Base-by-base conservation (phyloP, 129 eudicot genomes). In the sunflower (Helianthus annuus) region DNA sequence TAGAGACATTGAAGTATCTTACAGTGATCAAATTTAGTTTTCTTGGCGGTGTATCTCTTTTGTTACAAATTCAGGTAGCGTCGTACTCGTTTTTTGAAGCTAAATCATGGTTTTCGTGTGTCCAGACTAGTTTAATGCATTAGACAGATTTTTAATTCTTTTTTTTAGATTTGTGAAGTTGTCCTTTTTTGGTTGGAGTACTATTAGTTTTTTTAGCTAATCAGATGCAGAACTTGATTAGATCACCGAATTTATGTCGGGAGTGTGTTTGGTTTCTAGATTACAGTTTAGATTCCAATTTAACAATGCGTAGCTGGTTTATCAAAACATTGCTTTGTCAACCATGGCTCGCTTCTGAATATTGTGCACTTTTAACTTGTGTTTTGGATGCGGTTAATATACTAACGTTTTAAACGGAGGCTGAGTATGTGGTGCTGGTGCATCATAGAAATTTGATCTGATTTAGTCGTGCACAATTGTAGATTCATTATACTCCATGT, bases 201-300 rank as follows among this genome's bases (percentile, higher is more conserved):
- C 4, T 13, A 12, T 27, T 57, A 58, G 58, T 17, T n/a, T 6
- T 59, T 72, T 14, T 6, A 27, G 55, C 29, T 2, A 72, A 14
- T 60, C 29, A 12, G 48, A 72, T 72, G 27, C 42, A 4, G 29
- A 38, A 62, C 29, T 36, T 49, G 15, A 54, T 48, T 62, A 48
- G 51, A 36, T 62, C 53, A 74, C 42, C 19, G 27, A 61, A 52
- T 64, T 52, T 64, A 12, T 71, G 52, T 51, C 22, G 54, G 64
- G n/a, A 63, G 13, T 64, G 54, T 22, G 24, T 49, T 24, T 63
- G 53, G 17, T 73, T 44, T 1, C 8, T 48, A 73, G 16, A 15
- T 58, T 36, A 34, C 27, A 53, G 64, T 16, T 64, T 64, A 16
- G 32, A 3, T 45, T 61, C 5, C 46, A 10, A 19, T 44, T 22